phyloP scores from a whole-genome alignment of 192 early-diverging fungal species.

The Backusella tuberculispora region DNA sequence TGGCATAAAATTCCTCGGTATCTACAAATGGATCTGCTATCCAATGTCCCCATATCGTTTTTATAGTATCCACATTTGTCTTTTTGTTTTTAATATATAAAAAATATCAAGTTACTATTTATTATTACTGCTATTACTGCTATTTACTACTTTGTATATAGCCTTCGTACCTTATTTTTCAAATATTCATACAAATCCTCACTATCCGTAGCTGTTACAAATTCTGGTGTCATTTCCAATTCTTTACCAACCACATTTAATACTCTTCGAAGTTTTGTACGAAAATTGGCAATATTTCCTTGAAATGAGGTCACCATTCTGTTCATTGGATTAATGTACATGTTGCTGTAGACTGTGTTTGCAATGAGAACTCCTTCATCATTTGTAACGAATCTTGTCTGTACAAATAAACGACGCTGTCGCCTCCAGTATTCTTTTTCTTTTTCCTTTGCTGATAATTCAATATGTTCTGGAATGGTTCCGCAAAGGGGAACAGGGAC shows the following conservation, averaged over 20 bases:
- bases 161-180: constrained; percentile 7
- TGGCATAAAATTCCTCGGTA: constrained; percentile 15
- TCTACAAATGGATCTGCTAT: constrained; percentile 28
- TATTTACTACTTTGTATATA: no score
- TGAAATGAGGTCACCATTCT: constrained; percentile 19
- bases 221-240: background rate
- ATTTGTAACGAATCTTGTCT: constrained; percentile 25
- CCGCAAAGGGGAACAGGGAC: constrained; percentile 12
- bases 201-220: background rate
- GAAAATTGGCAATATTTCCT: constrained; percentile 28
- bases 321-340: background rate
- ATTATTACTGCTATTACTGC: background rate
- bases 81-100: background rate
- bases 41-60: constrained; percentile 22
- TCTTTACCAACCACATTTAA: constrained; percentile 12
- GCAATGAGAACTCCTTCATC: constrained; percentile 19
- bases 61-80: constrained; percentile 1
- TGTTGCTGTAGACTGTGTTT: constrained; percentile 21
- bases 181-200: background rate
- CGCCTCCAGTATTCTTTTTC: constrained; percentile 32
- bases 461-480: background rate
- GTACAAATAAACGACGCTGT: constrained; percentile 28
- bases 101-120: background rate
- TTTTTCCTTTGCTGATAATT: constrained; percentile 9
- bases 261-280: constrained; percentile 23